These are phyloP conservation scores for Wickerhamomyces rabaulensis DNA, from an alignment of 805 yeast species.

Conservation along the genomic window DNA sequence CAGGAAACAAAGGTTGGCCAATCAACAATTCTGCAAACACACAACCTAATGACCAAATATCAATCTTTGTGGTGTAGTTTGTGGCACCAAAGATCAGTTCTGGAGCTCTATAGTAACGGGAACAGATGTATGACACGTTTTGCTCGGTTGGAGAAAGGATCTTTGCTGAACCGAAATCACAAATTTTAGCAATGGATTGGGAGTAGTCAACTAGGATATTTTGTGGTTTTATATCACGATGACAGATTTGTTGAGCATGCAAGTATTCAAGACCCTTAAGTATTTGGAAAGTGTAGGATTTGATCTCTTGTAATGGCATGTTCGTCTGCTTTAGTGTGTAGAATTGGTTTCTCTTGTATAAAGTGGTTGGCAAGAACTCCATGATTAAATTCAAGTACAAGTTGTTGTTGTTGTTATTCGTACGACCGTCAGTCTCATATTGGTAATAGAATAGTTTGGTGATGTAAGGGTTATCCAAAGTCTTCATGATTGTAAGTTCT, in stretches of 20 bases:
- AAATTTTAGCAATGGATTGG: slow-evolving; percentile 78
- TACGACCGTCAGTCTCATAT: slow-evolving; percentile 58
- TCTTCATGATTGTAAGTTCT: slow-evolving; percentile 92
- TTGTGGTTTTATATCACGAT: slow-evolving; percentile 90
- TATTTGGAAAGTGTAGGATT: slow-evolving; percentile 75
- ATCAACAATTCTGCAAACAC: slow-evolving; percentile 95
- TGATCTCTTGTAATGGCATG: slow-evolving; percentile 89
- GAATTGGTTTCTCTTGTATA: slow-evolving; percentile 85
- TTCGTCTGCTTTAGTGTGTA: slow-evolving; percentile 65
- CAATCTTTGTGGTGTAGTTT: slow-evolving; percentile 93
- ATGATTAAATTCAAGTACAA: slow-evolving; percentile 83
- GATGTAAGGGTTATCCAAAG: slow-evolving; percentile 79
- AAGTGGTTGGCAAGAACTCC: slow-evolving; percentile 94
- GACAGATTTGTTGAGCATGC: slow-evolving; percentile 77
- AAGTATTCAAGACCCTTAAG: slow-evolving; percentile 75
- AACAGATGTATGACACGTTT: slow-evolving; percentile 93
- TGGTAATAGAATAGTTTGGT: slow-evolving; percentile 85
- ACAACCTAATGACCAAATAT: slow-evolving; percentile 97
- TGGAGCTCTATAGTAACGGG: slow-evolving; percentile 95
- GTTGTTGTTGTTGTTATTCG: slow-evolving; percentile 43
- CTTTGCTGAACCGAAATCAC: slow-evolving; percentile 97
- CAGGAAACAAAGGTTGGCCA: slow-evolving; percentile 97
- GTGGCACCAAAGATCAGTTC: slow-evolving; percentile 97
- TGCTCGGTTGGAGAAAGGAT: slow-evolving; percentile 86
- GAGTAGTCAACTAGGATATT: slow-evolving; percentile 83